These are phyloP conservation scores for Prunus salicina DNA, from an alignment of 306 rosid species.

Conservation along the genomic window DNA sequence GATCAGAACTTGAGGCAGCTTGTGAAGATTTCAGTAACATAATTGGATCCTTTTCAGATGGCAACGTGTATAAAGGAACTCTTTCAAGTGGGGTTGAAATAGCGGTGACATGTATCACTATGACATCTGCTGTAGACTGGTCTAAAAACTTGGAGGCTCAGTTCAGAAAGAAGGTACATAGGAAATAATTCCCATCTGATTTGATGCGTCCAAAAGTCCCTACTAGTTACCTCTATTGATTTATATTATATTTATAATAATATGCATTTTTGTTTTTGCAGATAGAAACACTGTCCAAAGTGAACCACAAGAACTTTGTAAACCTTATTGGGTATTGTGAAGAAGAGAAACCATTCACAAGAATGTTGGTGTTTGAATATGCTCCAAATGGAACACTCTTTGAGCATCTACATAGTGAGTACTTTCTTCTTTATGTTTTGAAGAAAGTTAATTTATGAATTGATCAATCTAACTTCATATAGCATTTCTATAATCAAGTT, in stretches of 20 bases:
- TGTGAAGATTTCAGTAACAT: slow-evolving; percentile 97
- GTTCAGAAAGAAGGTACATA: slow-evolving; percentile 69
- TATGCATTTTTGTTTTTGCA: slow-evolving; percentile 19
- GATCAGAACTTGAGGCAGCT: slow-evolving; percentile 73
- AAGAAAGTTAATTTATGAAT: not conserved
- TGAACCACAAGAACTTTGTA: slow-evolving; percentile 89
- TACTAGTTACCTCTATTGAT: not conserved
- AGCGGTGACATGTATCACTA: slow-evolving; percentile 63
- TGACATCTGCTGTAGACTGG: slow-evolving; percentile 56
- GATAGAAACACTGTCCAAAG: slow-evolving; percentile 69
- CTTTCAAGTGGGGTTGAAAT: slow-evolving; percentile 96
- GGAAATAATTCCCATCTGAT: slow-evolving; percentile 6
- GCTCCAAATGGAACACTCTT: slow-evolving; percentile 94
- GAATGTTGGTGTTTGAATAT: slow-evolving; percentile 95
- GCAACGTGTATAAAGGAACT: slow-evolving; percentile 81
- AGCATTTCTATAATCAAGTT: not conserved
- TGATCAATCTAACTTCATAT: not conserved
- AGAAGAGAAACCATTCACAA: slow-evolving; percentile 82
- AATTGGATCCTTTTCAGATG: slow-evolving; percentile 55
- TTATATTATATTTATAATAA: not conserved
- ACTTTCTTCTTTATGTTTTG: not conserved
- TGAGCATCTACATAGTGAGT: slow-evolving; percentile 90
- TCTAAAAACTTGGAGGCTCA: slow-evolving; percentile 59
- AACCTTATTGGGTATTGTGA: slow-evolving; percentile 87
- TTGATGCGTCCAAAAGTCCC: not conserved